Evolutionary conservation across 257 asterid genomes (phyloP).

Genomic region (Knoxia roxburghii): DNA sequence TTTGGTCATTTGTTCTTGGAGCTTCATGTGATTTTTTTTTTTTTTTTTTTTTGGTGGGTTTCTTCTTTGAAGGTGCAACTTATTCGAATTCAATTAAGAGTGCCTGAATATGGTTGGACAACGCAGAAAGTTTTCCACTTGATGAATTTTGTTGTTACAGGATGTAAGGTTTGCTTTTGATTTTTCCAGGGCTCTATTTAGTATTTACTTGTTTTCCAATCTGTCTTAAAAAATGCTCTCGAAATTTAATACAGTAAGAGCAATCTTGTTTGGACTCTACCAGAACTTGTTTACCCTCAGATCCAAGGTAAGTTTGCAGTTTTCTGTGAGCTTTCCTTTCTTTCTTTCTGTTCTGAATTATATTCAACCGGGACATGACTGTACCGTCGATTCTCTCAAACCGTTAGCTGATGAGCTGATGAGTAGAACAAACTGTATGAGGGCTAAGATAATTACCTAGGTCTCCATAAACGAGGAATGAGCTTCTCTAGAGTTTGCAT

Average conservation of each 20-base stretch:
- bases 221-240: not conserved
- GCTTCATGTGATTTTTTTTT: not conserved
- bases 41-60: not conserved
- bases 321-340: not conserved
- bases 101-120: conserved; percentile 39
- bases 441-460: not conserved
- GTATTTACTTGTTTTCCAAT: not conserved
- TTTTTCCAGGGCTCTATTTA: conserved; percentile 1
- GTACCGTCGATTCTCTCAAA: not conserved
- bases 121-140: conserved; percentile 38
- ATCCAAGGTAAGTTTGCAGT: conserved; percentile 12
- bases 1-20: not conserved
- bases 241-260: conserved; percentile 26
- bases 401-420: not conserved
- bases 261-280: conserved; percentile 23
- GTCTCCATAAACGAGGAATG: not conserved
- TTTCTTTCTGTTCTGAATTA: not conserved
- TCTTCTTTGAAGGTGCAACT: conserved; percentile 26
- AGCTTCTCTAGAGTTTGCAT: not conserved
- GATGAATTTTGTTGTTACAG: conserved; percentile 36
- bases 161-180: conserved; percentile 30
- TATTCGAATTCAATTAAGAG: conserved; percentile 28
- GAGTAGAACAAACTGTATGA: not conserved
- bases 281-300: conserved; percentile 16
- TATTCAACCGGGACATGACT: too few relatives aligned